These are phyloP conservation scores for Eleusine coracana DNA, from an alignment of 176 grass and related monocot species.

Conservation along the genomic window DNA sequence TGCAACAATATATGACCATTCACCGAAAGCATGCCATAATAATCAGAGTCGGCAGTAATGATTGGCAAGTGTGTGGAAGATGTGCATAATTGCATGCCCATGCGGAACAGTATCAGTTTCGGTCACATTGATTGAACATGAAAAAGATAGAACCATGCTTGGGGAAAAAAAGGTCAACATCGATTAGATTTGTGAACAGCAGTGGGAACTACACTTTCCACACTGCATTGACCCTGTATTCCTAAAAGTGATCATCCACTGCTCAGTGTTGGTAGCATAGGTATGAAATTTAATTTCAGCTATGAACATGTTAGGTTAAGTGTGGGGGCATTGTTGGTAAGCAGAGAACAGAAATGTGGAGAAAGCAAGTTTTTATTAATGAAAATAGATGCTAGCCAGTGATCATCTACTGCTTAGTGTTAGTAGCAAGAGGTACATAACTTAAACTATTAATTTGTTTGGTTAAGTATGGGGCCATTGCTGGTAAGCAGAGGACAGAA, in stretches of 20 bases:
- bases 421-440: background rate
- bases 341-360: background rate
- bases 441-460: background rate
- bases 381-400: conserved; percentile 19
- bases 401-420: too few relatives aligned
- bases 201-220: background rate
- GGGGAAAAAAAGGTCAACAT: background rate
- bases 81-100: background rate
- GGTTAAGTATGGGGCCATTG: background rate
- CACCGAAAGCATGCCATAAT: conserved; percentile 11
- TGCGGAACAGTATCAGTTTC: background rate
- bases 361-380: conserved; percentile 19
- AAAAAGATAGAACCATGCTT: conserved; percentile 16
- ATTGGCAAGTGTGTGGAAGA: background rate
- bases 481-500: background rate
- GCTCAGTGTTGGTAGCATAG: background rate
- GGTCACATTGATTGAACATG: background rate
- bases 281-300: background rate
- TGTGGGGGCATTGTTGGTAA: background rate
- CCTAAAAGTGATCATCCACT: conserved; percentile 10
- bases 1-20: background rate
- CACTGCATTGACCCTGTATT: background rate
- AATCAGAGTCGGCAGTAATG: conserved; percentile 9
- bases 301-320: background rate
- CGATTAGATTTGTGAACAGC: conserved; percentile 5